Evolutionary conservation across 371 early-diverging fungal genomes (phyloP).

Genomic region (Entomophthora muscae): DNA sequence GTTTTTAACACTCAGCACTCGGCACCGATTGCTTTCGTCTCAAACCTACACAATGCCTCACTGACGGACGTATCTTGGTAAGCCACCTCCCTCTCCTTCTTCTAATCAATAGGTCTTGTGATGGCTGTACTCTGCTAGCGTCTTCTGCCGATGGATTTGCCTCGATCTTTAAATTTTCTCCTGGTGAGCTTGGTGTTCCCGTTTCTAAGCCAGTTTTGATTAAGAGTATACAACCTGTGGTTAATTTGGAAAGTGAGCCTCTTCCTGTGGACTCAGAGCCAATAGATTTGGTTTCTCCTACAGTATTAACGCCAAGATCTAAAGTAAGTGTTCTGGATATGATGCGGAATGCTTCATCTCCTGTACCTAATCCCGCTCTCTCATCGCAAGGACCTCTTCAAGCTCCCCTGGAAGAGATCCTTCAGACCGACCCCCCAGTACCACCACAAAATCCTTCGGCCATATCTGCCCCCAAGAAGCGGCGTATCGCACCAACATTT

Average conservation of each 20-base stretch:
- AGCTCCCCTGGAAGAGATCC: no score
- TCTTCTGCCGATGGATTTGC: conserved; percentile 83
- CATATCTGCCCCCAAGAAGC: not conserved
- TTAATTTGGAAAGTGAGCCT: not conserved
- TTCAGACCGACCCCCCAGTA: no score
- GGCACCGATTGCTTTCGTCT: conserved; percentile 46
- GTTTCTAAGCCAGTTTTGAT: not conserved
- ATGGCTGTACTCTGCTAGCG: conserved; percentile 52
- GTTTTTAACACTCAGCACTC: conserved; percentile 73
- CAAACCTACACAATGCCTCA: conserved; percentile 76
- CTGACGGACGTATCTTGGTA: conserved; percentile 80
- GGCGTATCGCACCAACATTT: not conserved
- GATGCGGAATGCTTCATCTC: not conserved
- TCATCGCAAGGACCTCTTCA: not conserved
- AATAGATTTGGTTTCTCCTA: not conserved
- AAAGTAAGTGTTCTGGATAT: not conserved
- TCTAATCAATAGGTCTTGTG: conserved; percentile 32
- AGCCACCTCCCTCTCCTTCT: not conserved
- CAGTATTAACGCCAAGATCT: not conserved
- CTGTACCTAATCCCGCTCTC: not conserved
- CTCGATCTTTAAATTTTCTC: conserved; percentile 56
- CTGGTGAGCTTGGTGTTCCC: conserved; percentile 29
- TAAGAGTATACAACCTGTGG: no score
- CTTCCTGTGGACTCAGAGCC: not conserved
- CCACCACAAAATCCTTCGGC: no score